Conservation (phyloP, 2,329 filamentous ascomycete species). For the Phyllachora maydis region DNA sequence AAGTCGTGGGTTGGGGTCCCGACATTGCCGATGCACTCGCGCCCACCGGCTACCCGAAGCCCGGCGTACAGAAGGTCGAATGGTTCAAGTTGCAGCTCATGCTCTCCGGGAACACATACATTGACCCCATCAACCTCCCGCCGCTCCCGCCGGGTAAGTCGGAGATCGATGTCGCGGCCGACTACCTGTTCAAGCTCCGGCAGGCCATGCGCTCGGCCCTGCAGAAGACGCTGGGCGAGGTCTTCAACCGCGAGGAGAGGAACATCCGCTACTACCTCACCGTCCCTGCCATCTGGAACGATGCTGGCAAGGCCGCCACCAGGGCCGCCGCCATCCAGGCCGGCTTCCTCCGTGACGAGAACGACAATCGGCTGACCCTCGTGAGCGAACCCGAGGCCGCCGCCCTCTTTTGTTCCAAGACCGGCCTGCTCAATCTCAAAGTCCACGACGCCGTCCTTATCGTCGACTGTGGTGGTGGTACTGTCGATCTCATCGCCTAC, state of each 20-base stretch:
- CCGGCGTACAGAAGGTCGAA: slow-evolving; percentile 94
- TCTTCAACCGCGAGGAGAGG: slow-evolving; percentile 93
- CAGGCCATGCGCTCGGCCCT: slow-evolving; percentile 92
- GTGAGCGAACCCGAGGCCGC: slow-evolving; percentile 95
- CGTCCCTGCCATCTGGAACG: slow-evolving; percentile 98
- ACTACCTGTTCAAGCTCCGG: slow-evolving; percentile 94
- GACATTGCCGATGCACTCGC: slow-evolving; percentile 95
- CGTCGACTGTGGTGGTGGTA: slow-evolving; percentile 95
- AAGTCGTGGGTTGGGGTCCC: slow-evolving; percentile 97
- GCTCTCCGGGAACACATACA: slow-evolving; percentile 97
- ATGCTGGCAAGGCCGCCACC: slow-evolving; percentile 92
- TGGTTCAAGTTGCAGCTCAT: slow-evolving; percentile 99
- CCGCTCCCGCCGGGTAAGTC: slow-evolving; percentile 95
- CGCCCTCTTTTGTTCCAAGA: slow-evolving; percentile 94
- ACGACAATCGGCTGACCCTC: slow-evolving; percentile 86
- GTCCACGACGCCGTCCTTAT: slow-evolving; percentile 97
- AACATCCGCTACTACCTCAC: slow-evolving; percentile 97
- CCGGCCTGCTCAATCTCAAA: slow-evolving; percentile 85
- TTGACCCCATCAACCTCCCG: slow-evolving; percentile 95
- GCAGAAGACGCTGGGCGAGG: slow-evolving; percentile 90
- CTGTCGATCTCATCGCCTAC: slow-evolving; percentile 96
- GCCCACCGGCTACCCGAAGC: slow-evolving; percentile 92
- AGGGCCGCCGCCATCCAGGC: slow-evolving; percentile 91
- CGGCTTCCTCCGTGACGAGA: slow-evolving; percentile 89
- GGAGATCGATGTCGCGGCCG: slow-evolving; percentile 96